Conservation (phyloP, 163 green algal species). For the Volvox carteri region DNA sequence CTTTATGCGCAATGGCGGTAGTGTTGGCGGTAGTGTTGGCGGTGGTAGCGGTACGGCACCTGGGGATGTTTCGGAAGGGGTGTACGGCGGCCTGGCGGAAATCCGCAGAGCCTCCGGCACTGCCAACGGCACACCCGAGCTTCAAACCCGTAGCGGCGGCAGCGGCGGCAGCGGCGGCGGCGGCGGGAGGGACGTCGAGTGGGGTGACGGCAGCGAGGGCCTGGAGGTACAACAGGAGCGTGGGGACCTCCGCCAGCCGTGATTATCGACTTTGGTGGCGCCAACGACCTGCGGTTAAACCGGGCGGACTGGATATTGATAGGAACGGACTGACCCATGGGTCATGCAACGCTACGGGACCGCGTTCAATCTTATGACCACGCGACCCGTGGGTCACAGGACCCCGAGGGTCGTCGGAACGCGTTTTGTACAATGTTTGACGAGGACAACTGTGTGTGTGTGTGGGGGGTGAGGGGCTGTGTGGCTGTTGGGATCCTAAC, state of each 20-base stretch:
- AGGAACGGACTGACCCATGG: no score
- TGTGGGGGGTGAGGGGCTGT: no score
- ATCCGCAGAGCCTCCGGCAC: not conserved
- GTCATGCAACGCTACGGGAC: no score
- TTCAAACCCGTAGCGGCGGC: not conserved
- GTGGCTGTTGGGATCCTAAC: no score
- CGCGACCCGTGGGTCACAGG: no score
- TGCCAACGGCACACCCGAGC: conserved; percentile 1
- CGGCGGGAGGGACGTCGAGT: not conserved
- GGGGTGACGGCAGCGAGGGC: not conserved
- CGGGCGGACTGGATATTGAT: no score
- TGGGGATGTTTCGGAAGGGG: not conserved
- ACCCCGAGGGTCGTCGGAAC: no score
- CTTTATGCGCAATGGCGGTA: no score
- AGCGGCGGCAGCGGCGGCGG: not conserved
- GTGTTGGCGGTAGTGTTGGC: not conserved
- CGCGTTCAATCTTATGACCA: no score
- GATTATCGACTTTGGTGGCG: not conserved
- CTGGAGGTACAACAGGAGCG: conserved; percentile 38
- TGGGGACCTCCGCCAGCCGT: not conserved
- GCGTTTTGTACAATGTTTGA: no score
- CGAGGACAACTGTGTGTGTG: no score
- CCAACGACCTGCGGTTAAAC: no score
- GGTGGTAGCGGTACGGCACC: not conserved
- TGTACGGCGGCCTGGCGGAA: not conserved